Conservation (phyloP, 495 filamentous ascomycete genomes). For the Neurospora sp. region DNA sequence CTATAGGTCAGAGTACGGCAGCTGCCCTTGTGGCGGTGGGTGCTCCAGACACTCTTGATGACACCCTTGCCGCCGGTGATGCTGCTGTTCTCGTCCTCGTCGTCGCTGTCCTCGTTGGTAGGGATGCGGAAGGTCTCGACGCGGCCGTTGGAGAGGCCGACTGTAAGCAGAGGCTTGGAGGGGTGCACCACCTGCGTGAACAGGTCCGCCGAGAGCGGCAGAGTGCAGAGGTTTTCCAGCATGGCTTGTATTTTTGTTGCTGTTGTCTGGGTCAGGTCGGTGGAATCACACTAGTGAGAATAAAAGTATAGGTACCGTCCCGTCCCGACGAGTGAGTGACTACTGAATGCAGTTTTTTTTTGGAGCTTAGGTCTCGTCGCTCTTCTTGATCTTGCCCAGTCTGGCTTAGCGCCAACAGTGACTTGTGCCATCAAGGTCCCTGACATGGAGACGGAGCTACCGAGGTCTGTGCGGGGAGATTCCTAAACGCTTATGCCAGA, state of each 20-base stretch:
- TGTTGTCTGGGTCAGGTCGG: neutral
- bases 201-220: slow-evolving; percentile 76
- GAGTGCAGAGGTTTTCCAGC: slow-evolving; percentile 84
- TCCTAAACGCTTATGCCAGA: neutral
- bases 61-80: slow-evolving; percentile 55
- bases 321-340: neutral
- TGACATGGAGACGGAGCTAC: neutral
- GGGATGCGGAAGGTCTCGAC: slow-evolving; percentile 81
- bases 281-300: neutral
- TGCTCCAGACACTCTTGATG: slow-evolving; percentile 80
- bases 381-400: neutral
- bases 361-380: neutral
- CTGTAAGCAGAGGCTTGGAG: slow-evolving; percentile 66
- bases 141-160: slow-evolving; percentile 76
- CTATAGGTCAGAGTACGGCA: slow-evolving; percentile 72
- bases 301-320: neutral
- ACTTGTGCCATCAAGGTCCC: neutral
- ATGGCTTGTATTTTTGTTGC: slow-evolving; percentile 13
- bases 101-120: slow-evolving; percentile 35
- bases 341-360: neutral
- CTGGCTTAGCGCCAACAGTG: neutral
- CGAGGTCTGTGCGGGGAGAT: neutral
- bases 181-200: slow-evolving; percentile 87
- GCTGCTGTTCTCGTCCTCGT: slow-evolving; percentile 35
- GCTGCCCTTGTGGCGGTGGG: slow-evolving; percentile 83